Percentiles rank a stretch among this genome's conserved stretches.
These are phyloP conservation scores for Salix dunnii DNA, from an alignment of 345 rosid species.

Conservation along the genomic window DNA sequence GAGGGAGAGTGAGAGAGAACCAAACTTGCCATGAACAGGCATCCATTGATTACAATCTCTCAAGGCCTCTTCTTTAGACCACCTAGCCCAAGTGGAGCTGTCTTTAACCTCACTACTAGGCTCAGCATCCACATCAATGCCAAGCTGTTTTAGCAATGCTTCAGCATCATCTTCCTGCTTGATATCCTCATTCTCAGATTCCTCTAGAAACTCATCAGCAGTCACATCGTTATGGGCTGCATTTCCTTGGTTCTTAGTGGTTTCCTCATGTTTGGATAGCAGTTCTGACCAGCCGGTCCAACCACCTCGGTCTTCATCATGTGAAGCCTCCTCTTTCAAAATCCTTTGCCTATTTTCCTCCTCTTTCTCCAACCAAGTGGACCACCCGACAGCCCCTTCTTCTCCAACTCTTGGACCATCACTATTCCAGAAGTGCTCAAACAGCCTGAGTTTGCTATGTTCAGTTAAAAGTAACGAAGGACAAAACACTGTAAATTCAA, in stretches of 20 bases:
- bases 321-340: slow-evolving; percentile 54
- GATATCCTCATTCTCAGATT: slow-evolving; percentile 44
- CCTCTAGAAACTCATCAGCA: slow-evolving; percentile 38
- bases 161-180: slow-evolving; percentile 79
- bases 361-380: slow-evolving; percentile 87
- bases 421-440: slow-evolving; percentile 93
- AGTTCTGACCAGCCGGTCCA: slow-evolving; percentile 98
- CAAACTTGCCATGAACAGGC: slow-evolving; percentile 64
- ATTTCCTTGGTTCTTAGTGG: slow-evolving; percentile 36
- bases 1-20: slow-evolving; percentile 32
- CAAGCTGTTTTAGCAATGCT: slow-evolving; percentile 73
- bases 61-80: slow-evolving; percentile 76
- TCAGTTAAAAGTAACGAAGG: slow-evolving; percentile 72
- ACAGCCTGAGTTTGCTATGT: slow-evolving; percentile 74
- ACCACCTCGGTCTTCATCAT: slow-evolving; percentile 68
- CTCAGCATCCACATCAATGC: slow-evolving; percentile 65
- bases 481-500: slow-evolving; percentile 79
- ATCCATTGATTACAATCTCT: slow-evolving; percentile 83
- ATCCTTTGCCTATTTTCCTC: slow-evolving; percentile 77
- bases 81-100: slow-evolving; percentile 74
- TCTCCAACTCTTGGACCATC: slow-evolving; percentile 89
- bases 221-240: slow-evolving; percentile 23
- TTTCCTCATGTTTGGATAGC: slow-evolving; percentile 39
- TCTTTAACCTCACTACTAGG: slow-evolving; percentile 67
- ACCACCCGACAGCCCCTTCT: slow-evolving; percentile 93